Evolutionary conservation across 257 asterid species (phyloP).

Genomic region (Penstemon davidsonii): DNA sequence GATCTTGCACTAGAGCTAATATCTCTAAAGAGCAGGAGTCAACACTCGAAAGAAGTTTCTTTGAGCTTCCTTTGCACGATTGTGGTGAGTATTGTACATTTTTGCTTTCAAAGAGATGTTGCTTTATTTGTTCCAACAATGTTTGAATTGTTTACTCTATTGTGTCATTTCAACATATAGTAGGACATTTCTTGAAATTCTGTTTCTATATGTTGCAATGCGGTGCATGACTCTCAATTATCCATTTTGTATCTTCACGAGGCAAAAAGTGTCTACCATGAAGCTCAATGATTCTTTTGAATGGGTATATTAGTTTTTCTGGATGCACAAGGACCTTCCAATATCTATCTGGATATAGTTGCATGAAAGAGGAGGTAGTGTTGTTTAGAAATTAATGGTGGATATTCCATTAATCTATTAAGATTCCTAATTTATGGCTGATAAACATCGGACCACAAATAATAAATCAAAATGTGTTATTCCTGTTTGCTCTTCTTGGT

Average conservation of each 20-base stretch:
- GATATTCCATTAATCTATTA: too few species aligned
- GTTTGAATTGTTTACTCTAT: background rate
- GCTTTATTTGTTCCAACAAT: background rate
- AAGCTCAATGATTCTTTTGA: too few species aligned
- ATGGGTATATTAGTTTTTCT: background rate
- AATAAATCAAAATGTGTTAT: background rate
- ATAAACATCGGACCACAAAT: too few species aligned
- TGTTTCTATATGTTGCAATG: background rate
- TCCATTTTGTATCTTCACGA: background rate
- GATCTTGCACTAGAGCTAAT: constrained; percentile 55
- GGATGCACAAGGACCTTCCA: background rate
- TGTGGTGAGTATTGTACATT: constrained; percentile 52
- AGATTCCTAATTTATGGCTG: too few species aligned
- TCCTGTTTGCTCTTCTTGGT: background rate
- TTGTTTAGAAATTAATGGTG: background rate
- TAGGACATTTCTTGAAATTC: background rate
- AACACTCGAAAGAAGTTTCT: constrained; percentile 56
- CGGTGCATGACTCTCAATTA: background rate
- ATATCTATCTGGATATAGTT: background rate
- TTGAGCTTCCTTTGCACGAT: constrained; percentile 75
- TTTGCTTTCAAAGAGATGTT: constrained; percentile 9
- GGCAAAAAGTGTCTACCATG: background rate
- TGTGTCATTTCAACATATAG: constrained; percentile 12
- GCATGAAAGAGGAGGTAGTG: background rate
- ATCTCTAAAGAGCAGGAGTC: constrained; percentile 70